Evolutionary conservation across 768 basidiomycete species (phyloP), one percentile per base, ranked within the genome.

Genomic region (Pulveroboletus sp.): DNA sequence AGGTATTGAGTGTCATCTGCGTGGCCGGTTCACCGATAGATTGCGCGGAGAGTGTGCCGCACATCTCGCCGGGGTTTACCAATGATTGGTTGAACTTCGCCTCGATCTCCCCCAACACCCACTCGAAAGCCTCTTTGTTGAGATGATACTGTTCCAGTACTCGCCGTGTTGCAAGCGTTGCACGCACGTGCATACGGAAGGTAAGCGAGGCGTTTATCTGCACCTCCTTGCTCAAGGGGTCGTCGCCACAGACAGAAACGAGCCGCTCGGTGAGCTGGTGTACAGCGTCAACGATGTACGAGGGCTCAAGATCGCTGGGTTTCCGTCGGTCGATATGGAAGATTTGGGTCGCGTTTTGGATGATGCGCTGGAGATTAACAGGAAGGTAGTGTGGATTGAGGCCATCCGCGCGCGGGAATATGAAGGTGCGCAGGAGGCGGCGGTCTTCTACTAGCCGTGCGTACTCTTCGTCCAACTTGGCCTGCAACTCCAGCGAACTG

Each of bases 11-110:
- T 6, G 97, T 98, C 97, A 99, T 98, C 72, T 99, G 97, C 1
- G 97, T 99, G 5, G 97, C 97, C 0, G 97, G 97, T 75, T 98
- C 97, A 69, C 97, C 97, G 56, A 98, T 99, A 0, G 97, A 98
- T 72, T 99, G 97, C 1, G 97, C 97, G 32, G 95, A 88, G 19
- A 98, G 80, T 0, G 94, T 97, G 37, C 97, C 97, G 56, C 97
- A 98, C 97, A 99, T 99, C 71, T 98, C 97, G 38, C 95, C 94
- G 0, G 97, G 91, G 60, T 97, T 88, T 10, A 82, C 93, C 2
- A 95, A 59, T 3, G 97, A 88, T 57, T 85, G 87, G 63, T 97
- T 95, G 77, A 98, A 98, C 67, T 94, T 94, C 38, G 90, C 78
- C 66, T 98, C 94, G 25, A 98, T 82, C 70, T 98, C 97, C 53